Evolutionary conservation across 2,329 filamentous ascomycete genomes (phyloP), one percentile per base, ranked within the genome.

Genomic region (Achaetomium macrosporum): DNA sequence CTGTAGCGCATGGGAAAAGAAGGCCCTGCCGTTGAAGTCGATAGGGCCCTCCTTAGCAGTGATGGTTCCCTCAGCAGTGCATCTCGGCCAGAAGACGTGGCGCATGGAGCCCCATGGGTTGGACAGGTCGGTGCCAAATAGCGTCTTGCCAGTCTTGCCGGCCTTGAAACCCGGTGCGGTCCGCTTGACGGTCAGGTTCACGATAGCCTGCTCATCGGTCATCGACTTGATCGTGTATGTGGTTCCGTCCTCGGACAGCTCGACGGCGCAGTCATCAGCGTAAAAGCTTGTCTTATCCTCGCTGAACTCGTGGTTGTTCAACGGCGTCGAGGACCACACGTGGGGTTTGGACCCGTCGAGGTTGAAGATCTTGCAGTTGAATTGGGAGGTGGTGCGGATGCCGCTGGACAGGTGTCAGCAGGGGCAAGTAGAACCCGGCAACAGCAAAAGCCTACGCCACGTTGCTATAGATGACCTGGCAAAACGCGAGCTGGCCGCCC

Each of bases 381-480:
- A 96, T 73, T 97, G 92, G 67, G 82, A 85, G 25, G 92, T 99
- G 41, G 87, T 91, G 64, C 87, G 87, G 60, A 99, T 82, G 68
- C 92, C 91, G 63, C 91, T 96, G 66, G 44, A 3, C 19, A 42
- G 49, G 61, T 35, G 65, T 64, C 51, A 58, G 47, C 48, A 7
- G 12, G 5, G 42, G 45, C 25, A 25, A 12, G 29, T 12, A 19
- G n/a, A n/a, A 37, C 35, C 31, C 53, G 59, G 31, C 40, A 48
- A 45, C 46, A 40, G 44, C 29, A 51, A 37, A 52, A 29, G 61
- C 85, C 72, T 84, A 96, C 91, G 83, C 87, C 69, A 99, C 88
- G 73, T 96, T 96, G 76, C 88, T 97, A 78, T 97, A 96, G 69
- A 99, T 96, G 72, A 97, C 80, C 77, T 99, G 93, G 56, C 82